phyloP scores from a whole-genome alignment of 768 basidiomycete genomes.

The Amylocystis lapponica region DNA sequence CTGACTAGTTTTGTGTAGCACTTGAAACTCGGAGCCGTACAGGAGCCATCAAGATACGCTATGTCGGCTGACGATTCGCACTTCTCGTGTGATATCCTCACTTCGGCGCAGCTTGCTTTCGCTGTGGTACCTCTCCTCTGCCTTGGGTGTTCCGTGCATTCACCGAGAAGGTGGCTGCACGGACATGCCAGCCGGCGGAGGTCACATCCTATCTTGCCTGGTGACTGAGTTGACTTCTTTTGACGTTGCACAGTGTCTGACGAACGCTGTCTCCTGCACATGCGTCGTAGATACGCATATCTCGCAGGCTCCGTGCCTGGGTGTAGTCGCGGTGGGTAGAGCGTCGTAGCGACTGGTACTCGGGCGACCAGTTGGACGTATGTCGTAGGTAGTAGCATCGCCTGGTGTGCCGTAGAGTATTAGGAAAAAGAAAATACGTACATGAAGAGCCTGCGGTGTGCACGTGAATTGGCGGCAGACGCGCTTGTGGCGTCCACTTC shows the following conservation, averaged over 20 bases:
- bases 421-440: too few relatives aligned
- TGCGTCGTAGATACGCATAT: not conserved
- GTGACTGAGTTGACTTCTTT: slow-evolving; percentile 11
- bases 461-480: not conserved
- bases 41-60: slow-evolving; percentile 71
- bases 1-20: slow-evolving; percentile 33
- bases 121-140: slow-evolving; percentile 2
- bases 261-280: slow-evolving; percentile 6
- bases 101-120: slow-evolving; percentile 3
- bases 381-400: too few relatives aligned
- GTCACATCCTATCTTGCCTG: slow-evolving; percentile 7
- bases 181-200: slow-evolving; percentile 1
- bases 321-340: too few relatives aligned
- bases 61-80: slow-evolving; percentile 47
- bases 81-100: not conserved
- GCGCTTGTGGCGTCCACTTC: not conserved
- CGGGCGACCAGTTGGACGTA: too few relatives aligned
- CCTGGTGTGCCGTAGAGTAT: not conserved
- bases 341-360: too few relatives aligned
- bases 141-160: not conserved
- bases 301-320: not conserved
- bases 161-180: slow-evolving; percentile 2
- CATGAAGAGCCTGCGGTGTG: too few relatives aligned
- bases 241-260: slow-evolving; percentile 9
- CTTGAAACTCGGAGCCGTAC: slow-evolving; percentile 64